Evolutionary conservation across 176 grass and related monocot genomes (phyloP), one percentile per base, ranked within the genome.

Genomic region (Alloteropsis semialata): DNA sequence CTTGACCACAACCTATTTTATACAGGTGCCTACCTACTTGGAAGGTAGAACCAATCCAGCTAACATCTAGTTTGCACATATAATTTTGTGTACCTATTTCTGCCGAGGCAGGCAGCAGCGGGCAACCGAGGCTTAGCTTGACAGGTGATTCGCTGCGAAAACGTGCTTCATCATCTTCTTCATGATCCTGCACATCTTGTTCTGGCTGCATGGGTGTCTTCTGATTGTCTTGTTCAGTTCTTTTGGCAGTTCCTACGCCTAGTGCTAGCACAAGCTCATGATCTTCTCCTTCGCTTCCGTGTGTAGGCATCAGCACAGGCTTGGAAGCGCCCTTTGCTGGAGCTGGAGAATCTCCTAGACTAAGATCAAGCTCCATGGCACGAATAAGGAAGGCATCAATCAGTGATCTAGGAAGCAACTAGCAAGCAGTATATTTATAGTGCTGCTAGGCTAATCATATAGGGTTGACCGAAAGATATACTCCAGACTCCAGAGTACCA

Each of bases 281-380:
- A 41, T 33, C 66, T 67, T 74, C 79, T 73, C 57, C 32, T 21
- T 74, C 36, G 11, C 24, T 15, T 13, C 60, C 5, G 22, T 18
- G 6, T 18, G 49, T 57, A 50, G 74, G 49, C 45, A 18, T 28
- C 19, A 5, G 10, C 18, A 39, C 59, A 54, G 32, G 75, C 0
- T 19, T 38, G 19, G 12, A 65, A 38, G 32, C 25, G 19, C 21
- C 42, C 66, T 66, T 86, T 14, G 25, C 49, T 74, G 79, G 59
- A 59, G 84, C 32, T 74, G 42, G 50, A 68, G 84, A 78, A 43
- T 83, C 67, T 19, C 88, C 88, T 65, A 90, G 88, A 86, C 79
- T 79, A 67, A 90, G 79, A 73, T 73, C 79, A 78, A 90, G 88
- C 49, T 90, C 74, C 88, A 90, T 90, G 50, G 42, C 74, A 39